These are phyloP conservation scores for Magnolia officinalis DNA, from an alignment of 164 flowering plant species.

Conservation along the genomic window DNA sequence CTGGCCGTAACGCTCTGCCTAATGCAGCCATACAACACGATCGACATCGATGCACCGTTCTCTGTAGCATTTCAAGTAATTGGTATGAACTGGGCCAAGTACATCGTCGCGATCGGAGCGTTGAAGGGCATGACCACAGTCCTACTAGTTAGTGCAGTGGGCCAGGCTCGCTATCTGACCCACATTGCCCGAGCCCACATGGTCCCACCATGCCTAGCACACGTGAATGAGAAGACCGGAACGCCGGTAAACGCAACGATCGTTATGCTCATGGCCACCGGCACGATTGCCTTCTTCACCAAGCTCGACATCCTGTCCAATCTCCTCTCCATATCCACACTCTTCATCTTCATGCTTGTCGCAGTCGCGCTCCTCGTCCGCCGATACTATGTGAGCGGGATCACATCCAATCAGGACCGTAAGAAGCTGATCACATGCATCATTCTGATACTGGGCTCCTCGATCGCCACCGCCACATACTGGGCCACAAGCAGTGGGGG, in stretches of 20 bases:
- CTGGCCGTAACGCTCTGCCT: conserved; percentile 43
- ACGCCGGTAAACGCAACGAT: conserved; percentile 63
- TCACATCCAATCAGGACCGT: conserved; percentile 27
- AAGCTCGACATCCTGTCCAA: conserved; percentile 40
- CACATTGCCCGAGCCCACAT: conserved; percentile 79
- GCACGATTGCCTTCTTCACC: conserved; percentile 51
- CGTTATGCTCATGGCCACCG: conserved; percentile 38
- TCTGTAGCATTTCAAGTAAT: conserved; percentile 51
- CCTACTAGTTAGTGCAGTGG: conserved; percentile 49
- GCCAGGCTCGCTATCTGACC: conserved; percentile 76
- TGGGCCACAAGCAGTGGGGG: conserved; percentile 30
- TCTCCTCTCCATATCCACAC: conserved; percentile 55
- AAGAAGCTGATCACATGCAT: conserved; percentile 39
- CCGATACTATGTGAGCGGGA: conserved; percentile 42
- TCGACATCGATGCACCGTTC: conserved; percentile 53
- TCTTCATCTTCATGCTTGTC: conserved; percentile 55
- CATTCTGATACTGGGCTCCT: conserved; percentile 33
- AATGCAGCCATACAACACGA: conserved; percentile 33
- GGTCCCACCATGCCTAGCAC: conserved; percentile 67
- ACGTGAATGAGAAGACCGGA: conserved; percentile 36
- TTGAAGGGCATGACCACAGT: conserved; percentile 72
- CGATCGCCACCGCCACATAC: conserved; percentile 30
- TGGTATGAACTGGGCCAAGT: conserved; percentile 61
- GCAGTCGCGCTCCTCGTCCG: conserved; percentile 53
- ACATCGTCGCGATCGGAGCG: conserved; percentile 60